phyloP scores from a whole-genome alignment of 306 rosid species.

The Urtica urens region DNA sequence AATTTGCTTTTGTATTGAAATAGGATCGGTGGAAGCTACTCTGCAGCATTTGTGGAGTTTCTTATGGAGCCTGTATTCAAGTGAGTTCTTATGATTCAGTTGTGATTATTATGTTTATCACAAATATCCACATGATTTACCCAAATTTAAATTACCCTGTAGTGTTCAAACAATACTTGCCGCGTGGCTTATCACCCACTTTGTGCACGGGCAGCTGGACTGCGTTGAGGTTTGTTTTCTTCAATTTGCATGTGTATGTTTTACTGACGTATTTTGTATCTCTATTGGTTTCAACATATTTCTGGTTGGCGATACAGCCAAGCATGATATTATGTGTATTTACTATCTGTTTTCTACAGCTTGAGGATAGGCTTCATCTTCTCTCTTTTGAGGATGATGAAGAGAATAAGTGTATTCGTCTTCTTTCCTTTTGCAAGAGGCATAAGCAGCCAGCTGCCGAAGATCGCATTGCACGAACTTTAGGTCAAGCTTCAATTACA shows the following conservation, averaged over 20 bases:
- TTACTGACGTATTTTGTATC: slow-evolving; percentile 1
- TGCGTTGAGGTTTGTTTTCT: slow-evolving; percentile 79
- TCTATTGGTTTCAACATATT: neutral
- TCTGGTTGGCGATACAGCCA: too few relatives aligned
- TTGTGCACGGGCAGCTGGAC: slow-evolving; percentile 99
- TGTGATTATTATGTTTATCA: neutral
- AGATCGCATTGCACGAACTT: slow-evolving; percentile 51
- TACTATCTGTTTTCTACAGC: slow-evolving; percentile 38
- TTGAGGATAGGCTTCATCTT: slow-evolving; percentile 82
- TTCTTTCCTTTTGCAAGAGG: slow-evolving; percentile 92
- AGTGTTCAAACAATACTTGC: slow-evolving; percentile 95
- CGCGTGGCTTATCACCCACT: slow-evolving; percentile 96
- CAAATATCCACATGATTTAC: neutral
- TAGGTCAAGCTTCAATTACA: slow-evolving; percentile 57
- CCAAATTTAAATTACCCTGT: slow-evolving; percentile 10
- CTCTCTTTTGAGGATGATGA: slow-evolving; percentile 92
- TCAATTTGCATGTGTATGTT: neutral
- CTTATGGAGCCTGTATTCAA: slow-evolving; percentile 98
- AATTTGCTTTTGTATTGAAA: slow-evolving; percentile 14
- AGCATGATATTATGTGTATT: neutral
- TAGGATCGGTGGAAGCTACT: slow-evolving; percentile 99
- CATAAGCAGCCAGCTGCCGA: slow-evolving; percentile 85
- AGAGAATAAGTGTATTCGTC: slow-evolving; percentile 83
- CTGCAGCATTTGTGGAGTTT: slow-evolving; percentile 89
- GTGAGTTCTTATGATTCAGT: slow-evolving; percentile 36